Evolutionary conservation across 495 filamentous ascomycete species (phyloP), one percentile per base, ranked within the genome.

Genomic region (Lasiosphaeris hirsuta): DNA sequence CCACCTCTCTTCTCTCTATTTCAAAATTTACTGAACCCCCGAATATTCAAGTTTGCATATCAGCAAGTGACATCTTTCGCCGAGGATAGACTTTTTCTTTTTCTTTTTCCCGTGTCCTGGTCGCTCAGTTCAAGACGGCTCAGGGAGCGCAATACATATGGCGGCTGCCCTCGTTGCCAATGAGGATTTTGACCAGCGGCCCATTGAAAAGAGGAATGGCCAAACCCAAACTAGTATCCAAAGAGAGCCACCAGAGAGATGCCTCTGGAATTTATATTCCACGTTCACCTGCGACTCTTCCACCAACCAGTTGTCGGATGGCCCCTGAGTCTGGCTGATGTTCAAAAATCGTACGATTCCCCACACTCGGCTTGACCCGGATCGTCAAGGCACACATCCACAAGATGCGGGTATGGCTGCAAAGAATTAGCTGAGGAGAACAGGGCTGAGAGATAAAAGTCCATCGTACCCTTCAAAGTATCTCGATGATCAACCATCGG

Each of bases 291-390:
- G n/a, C 15, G 30, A 9, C 38, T 37, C 18, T 17, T 30, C 23
- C 2, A 30, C 2, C 23, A 15, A 4, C 9, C 10, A 6, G 15
- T 14, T 38, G 34, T 50, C 47, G 34, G 34, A 14, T 14, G 11
- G 10, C 33, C n/a, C 14, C 18, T 11, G 45, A 44, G 53, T 59
- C 49, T 57, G 47, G 40, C 39, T 40, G 43, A 55, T 38, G 54
- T 53, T 59, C 56, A 60, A 54, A 61, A 61, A 66, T 66, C 63
- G 66, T 66, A 64, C 66, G 66, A 68, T 68, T 63, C 56, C 58
- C 60, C 56, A 62, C 57, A 57, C 52, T 63, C 54, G 56, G 66
- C 56, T 51, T 56, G 38, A 60, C 18, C 62, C 60, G 63, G 66
- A 68, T 66, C 66, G 54, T 56, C 63, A 33, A 57, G 42, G 44